Evolutionary conservation across 2,329 filamentous ascomycete genomes (phyloP), one percentile per base, ranked within the genome.

Genomic region (Aspergillus sp.): DNA sequence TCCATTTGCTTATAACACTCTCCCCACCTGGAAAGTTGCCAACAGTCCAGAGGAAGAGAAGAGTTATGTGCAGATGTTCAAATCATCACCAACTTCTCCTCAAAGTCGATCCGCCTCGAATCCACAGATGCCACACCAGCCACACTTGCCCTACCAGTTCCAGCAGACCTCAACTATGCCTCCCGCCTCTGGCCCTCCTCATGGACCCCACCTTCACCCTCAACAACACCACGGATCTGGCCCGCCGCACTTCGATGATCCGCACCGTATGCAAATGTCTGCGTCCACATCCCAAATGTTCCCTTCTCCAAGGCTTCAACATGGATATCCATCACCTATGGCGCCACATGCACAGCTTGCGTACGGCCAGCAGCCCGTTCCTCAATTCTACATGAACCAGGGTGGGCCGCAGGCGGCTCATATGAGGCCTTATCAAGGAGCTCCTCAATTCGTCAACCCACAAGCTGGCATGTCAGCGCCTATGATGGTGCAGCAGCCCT

Each of bases 191-290:
- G 88, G 88, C 22, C 86, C 91, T 41, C 88, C 92, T 59, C 90
- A 92, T 69, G 86, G 88, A 19, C 86, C 89, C 17, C 90, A 92
- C 72, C 87, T 91, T 75, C 89, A 91, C 67, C 83, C 83, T 24
- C 87, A 88, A 60, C 89, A 89, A 57, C 90, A 92, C 67, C 89
- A 89, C 63, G 84, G 83, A 5, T 84, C 85, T 52, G 82, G 82
- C 15, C 83, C 85, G 3, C 89, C 87, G 64, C 90, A 88, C 66
- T 87, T 86, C 58, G 86, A 87, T 64, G 93, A 96, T 64, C 89
- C 92, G 58, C 90, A 93, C 69, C 86, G 92, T 51, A 96, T 97
- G 90, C 84, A 86, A 64, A 89, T 95, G 77, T 90, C 90, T 57
- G 89, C 88, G 6, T 92, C 88, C 64, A 92, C 90, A 22, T 87